Evolutionary conservation across 83 land plant genomes (phyloP), one percentile per base, ranked within the genome.

Genomic region (Picea mariana): DNA sequence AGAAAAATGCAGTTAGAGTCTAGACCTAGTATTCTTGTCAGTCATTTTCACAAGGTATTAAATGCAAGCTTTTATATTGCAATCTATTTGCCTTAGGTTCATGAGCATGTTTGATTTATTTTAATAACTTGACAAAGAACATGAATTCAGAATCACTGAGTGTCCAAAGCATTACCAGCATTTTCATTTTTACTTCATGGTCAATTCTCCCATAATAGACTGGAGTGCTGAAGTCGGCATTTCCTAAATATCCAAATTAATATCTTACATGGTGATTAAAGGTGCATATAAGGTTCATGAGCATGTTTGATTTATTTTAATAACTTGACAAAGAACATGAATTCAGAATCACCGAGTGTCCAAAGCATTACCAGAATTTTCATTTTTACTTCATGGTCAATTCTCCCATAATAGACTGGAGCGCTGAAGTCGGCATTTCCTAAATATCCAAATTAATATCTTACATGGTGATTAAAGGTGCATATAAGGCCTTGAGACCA

Each of bases 31-130:
- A 66, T 66, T 66, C 27, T 1, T 9, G n/a, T 66, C 23, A 73
- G 20, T 47, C 49, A n/a, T n/a, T 12, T 47, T 73, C 15, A 47
- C 23, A 42, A 49, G n/a, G 9, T 73, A 42, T 20, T 47, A 47
- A 52, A 73, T 73, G 27, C 52, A 73, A 73, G 23, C n/a, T 8
- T 42, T 73, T 20, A 73, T 21, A 34, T 40, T 73, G 59, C 77
- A 47, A n/a, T 73, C 15, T 73, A 12, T 47, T 21, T 73, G 77
- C 21, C 16, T 42, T 47, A 73, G 77, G 15, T 23, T 44, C 11
- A 23, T 3, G 58, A 23, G 21, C 42, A 47, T 73, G 8, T 47
- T 24, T 47, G 26, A 44, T 44, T 47, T n/a, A 5, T 40, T 69
- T 38, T 40, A 9, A 6, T 71, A 71, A n/a, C 27, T 6, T 38